A percentile compares a stretch with the other conserved stretches of the same genome.
phyloP scores from a whole-genome alignment of 2,329 filamentous ascomycete genomes.

The Ramularia endophylla region DNA sequence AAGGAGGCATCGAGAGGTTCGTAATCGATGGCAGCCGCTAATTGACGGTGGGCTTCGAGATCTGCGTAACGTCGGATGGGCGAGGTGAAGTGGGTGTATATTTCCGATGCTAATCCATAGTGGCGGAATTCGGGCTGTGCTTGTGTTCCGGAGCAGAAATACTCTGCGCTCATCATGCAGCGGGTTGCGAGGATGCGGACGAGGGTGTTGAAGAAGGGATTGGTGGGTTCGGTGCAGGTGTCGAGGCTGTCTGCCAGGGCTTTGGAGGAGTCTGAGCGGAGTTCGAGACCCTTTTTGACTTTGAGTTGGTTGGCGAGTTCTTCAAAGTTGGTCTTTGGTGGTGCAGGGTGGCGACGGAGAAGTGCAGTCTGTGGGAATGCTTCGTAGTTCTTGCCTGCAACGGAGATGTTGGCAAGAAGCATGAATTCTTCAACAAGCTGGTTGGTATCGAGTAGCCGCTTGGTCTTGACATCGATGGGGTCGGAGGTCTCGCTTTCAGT shows the following conservation, averaged over 20 bases:
- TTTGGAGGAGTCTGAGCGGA: constrained; percentile 79
- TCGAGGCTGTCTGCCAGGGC: constrained; percentile 93
- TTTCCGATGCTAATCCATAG: constrained; percentile 91
- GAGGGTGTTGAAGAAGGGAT: constrained; percentile 98
- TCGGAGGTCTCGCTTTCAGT: constrained; percentile 94
- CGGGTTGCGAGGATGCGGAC: constrained; percentile 95
- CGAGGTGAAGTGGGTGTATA: constrained; percentile 98
- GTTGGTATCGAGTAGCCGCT: constrained; percentile 89
- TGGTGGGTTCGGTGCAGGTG: constrained; percentile 66
- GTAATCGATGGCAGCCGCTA: constrained; percentile 92
- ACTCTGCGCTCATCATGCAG: constrained; percentile 99
- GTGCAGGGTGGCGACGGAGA: constrained; percentile 83
- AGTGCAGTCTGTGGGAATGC: constrained; percentile 94
- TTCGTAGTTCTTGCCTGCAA: constrained; percentile 82
- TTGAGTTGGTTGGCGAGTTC: constrained; percentile 86
- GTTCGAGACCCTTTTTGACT: constrained; percentile 73
- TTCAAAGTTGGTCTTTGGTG: constrained; percentile 94
- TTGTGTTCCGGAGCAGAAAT: constrained; percentile 92
- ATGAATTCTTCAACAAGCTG: constrained; percentile 99
- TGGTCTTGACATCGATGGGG: constrained; percentile 93
- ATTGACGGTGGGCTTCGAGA: constrained; percentile 85
- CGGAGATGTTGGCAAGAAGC: constrained; percentile 94
- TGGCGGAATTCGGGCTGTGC: constrained; percentile 92
- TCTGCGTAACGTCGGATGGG: constrained; percentile 98
- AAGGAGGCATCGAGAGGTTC: constrained; percentile 76